Conservation (phyloP, 331 rosid genomes). For the Telfairia occidentalis region DNA sequence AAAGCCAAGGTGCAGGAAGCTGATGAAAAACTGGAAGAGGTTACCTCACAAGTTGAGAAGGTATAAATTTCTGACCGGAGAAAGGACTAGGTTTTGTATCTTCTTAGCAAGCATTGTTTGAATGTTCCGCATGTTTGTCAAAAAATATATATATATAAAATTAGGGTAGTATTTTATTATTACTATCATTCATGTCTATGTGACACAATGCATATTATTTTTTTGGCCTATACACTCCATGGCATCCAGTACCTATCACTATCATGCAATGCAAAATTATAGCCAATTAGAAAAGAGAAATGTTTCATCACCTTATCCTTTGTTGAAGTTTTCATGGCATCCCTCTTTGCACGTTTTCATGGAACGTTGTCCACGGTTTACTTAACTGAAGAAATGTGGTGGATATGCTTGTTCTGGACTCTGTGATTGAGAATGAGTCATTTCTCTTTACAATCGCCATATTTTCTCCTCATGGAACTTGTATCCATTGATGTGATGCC, state of each 20-base stretch:
- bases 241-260: neutral
- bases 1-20: constrained; percentile 47
- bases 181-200: neutral
- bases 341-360: neutral
- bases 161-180: neutral
- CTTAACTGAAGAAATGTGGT: neutral
- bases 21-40: constrained; percentile 32
- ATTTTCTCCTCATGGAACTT: neutral
- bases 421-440: constrained; percentile 2
- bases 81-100: neutral
- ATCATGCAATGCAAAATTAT: neutral
- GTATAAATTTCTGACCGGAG: constrained; percentile 20
- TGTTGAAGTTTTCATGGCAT: neutral
- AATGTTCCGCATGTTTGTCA: neutral
- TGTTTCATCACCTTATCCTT: neutral
- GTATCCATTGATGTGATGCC: neutral
- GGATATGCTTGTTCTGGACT: neutral
- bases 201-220: neutral
- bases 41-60: constrained; percentile 51
- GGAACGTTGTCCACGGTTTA: neutral
- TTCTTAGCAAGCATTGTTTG: neutral
- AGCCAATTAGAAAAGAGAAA: neutral
- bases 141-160: neutral
- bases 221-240: neutral
- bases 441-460: neutral